These are phyloP conservation scores for Boletus sensibilis DNA, from an alignment of 768 basidiomycete species.

Conservation along the genomic window DNA sequence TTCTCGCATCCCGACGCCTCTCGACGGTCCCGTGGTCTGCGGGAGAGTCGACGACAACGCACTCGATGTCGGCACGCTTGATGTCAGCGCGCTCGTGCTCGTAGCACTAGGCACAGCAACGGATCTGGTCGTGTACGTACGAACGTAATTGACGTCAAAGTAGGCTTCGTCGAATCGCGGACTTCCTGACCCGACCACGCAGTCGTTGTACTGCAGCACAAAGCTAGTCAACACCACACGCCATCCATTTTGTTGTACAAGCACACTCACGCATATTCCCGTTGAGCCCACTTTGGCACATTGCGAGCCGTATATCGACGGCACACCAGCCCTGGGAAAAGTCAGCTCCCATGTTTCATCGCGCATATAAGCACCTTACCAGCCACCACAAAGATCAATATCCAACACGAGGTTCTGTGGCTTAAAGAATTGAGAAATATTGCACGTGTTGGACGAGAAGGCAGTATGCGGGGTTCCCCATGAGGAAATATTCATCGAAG, in stretches of 20 bases:
- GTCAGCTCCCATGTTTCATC: background rate
- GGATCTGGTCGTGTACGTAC: conserved; percentile 51
- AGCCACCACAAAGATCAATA: conserved; percentile 55
- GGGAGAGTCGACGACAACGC: background rate
- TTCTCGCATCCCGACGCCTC: background rate
- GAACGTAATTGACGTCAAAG: conserved; percentile 68
- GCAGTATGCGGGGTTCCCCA: conserved; percentile 49
- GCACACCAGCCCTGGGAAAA: conserved; percentile 47
- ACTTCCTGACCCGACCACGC: conserved; percentile 53
- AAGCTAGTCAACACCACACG: background rate
- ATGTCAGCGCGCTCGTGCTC: background rate
- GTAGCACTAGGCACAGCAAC: conserved; percentile 9
- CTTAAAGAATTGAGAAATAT: conserved; percentile 45
- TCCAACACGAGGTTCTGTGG: conserved; percentile 54
- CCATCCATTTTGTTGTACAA: background rate
- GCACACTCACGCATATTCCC: conserved; percentile 41
- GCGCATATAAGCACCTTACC: conserved; percentile 32
- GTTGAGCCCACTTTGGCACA: conserved; percentile 41
- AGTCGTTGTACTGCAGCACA: conserved; percentile 45
- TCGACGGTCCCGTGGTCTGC: background rate
- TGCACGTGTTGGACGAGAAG: conserved; percentile 41
- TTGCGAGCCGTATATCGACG: conserved; percentile 39
- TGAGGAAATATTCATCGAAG: conserved; percentile 37
- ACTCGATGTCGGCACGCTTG: background rate
- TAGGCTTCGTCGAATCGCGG: conserved; percentile 56